Base-by-base conservation (phyloP, 164 flowering plant genomes). In the Hamamelis virginiana region DNA sequence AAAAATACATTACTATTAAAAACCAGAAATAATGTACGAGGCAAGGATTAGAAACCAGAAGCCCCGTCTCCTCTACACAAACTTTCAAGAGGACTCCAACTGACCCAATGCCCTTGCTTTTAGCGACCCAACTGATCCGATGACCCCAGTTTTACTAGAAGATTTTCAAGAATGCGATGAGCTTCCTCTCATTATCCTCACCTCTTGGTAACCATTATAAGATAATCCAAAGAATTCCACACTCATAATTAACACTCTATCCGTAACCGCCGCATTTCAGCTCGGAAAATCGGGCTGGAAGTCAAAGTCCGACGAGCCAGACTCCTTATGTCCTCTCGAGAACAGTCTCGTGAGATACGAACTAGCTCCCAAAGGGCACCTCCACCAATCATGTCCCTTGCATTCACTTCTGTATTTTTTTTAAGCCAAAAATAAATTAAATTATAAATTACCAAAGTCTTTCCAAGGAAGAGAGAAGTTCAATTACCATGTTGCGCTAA, bases 311-410 rank as follows among this genome's bases (percentile, higher is more conserved):
- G 82, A 27, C 69, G 87, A 15, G 97, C 97, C 65, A 92, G 94
- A 77, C 69, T 83, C 72, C 91, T 83, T 62, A 95, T 92, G 74
- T 95, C 98, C 51, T 91, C 97, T 38, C 97, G 78, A 12, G 98
- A 80, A 76, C 97, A 92, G 62, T 95, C 95, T 21, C 88, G 79
- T 8, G 97, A 91, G 65, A 92, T 95, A 23, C 94, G 89, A 64
- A 92, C 97, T 62, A 92, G 83, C 80, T 95, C 99, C 94, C 94
- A 91, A 8, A 92, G 74, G 25, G 97, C 99, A 65, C 97, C 97
- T 25, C 91, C 94, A 61, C 81, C 79, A 13, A 95, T 86, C 92
- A 95, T 82, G 74, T 92, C 97, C 78, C 81, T 87, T 1, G 90
- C 97, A 85, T 95, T 95, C 45, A 83, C 85, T 74, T 92, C 97